These are phyloP conservation scores for Gossypium mustelinum DNA, from an alignment of 345 rosid genomes.

Conservation along the genomic window DNA sequence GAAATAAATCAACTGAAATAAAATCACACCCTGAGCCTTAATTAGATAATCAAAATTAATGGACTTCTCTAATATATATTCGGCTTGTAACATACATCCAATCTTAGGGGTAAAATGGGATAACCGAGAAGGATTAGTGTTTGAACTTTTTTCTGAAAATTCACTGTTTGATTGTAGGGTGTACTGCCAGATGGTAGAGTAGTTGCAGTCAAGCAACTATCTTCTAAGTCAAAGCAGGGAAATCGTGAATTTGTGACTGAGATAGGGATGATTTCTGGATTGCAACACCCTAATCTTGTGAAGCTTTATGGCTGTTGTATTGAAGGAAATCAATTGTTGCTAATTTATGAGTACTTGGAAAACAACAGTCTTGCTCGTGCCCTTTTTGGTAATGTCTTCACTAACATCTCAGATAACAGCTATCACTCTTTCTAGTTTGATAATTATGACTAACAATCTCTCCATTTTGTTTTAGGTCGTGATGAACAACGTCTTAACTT, in stretches of 20 bases:
- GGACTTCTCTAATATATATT: too few species aligned
- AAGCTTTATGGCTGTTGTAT: conserved; percentile 58
- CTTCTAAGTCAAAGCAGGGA: conserved; percentile 69
- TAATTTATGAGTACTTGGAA: conserved; percentile 61
- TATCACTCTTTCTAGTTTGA: background rate
- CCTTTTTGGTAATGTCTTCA: conserved; percentile 42
- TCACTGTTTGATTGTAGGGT: conserved; percentile 39
- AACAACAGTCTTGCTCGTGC: conserved; percentile 66
- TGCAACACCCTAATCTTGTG: conserved; percentile 67
- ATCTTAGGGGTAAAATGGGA: background rate
- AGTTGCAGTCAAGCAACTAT: conserved; percentile 69
- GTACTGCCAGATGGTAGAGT: conserved; percentile 43
- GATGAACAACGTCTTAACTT: conserved; percentile 40
- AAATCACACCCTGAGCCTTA: too few species aligned
- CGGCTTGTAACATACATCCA: background rate
- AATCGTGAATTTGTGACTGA: conserved; percentile 63
- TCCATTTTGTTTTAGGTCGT: conserved; percentile 24
- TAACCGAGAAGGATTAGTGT: background rate
- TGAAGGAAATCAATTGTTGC: conserved; percentile 59
- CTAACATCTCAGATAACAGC: background rate
- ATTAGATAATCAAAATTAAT: too few species aligned
- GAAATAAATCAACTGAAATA: too few species aligned
- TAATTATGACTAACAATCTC: background rate
- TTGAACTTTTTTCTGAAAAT: conserved; percentile 1
- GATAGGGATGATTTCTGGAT: conserved; percentile 69